Percentiles rank a stretch among this genome's conserved stretches.
Evolutionary conservation across 1,284 basidiomycete genomes (phyloP).

Genomic region (Cryptococcus sp.): DNA sequence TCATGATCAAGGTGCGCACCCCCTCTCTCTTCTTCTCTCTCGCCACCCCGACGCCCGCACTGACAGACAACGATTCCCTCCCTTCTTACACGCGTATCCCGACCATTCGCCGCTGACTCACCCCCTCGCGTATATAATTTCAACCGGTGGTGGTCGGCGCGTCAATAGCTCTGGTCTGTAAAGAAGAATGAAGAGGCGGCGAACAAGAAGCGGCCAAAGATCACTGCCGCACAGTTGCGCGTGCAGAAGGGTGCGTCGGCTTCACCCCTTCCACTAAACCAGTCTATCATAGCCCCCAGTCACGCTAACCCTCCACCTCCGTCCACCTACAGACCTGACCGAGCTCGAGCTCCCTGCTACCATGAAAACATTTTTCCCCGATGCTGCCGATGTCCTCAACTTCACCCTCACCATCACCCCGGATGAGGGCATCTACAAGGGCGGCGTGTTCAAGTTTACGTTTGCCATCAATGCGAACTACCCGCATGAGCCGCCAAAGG

Average conservation of each 20-base stretch:
- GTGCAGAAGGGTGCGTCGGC: slow-evolving; percentile 85
- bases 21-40: not conserved
- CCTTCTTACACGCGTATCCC: not conserved
- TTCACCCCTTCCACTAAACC: no score
- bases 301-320: not conserved
- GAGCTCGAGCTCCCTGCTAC: slow-evolving; percentile 94
- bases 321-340: slow-evolving; percentile 68
- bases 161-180: slow-evolving; percentile 85
- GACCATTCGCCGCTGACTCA: not conserved
- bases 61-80: not conserved
- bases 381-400: slow-evolving; percentile 89
- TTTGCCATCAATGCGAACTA: slow-evolving; percentile 97
- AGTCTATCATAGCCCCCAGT: no score
- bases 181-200: slow-evolving; percentile 91
- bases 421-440: slow-evolving; percentile 99
- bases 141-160: not conserved
- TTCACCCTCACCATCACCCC: slow-evolving; percentile 93
- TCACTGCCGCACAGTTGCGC: slow-evolving; percentile 92
- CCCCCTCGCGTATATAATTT: not conserved
- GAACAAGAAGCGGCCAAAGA: slow-evolving; percentile 94
- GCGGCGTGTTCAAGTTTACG: slow-evolving; percentile 87
- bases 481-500: slow-evolving; percentile 98
- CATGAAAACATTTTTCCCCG: slow-evolving; percentile 91
- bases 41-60: not conserved
- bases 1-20: slow-evolving; percentile 55